Base-by-base conservation (phyloP, 1,284 basidiomycete genomes). In the Takashimella koratensis region DNA sequence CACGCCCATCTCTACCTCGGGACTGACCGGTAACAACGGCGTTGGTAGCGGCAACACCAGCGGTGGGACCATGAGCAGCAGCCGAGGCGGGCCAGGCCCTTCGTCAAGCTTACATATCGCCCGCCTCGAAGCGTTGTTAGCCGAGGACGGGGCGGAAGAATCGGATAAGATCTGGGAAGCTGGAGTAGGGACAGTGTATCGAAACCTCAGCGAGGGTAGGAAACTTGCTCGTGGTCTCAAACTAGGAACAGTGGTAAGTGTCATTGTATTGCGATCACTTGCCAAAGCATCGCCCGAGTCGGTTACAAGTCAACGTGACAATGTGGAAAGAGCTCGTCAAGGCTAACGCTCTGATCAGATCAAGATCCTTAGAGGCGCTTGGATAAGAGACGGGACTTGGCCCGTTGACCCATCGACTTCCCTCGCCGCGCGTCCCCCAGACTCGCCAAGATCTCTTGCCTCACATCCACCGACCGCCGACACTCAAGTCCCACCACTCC, bases 341-440 rank as follows among this genome's bases (percentile, higher is more conserved):
- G n/a, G n/a, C n/a, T n/a, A n/a, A n/a, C n/a, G n/a, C n/a, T n/a
- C n/a, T n/a, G n/a, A n/a, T n/a, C 43, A 74, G 74, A 71, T 76
- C 55, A 70, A 71, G 42, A 66, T 73, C 30, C 60, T 75, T 6
- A 60, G 60, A 41, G 65, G 69, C 3, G 64, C 68, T 8, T 76
- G 75, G 75, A 62, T 74, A 10, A 51, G 62, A 47, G 74, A 76
- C 48, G 75, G 75, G 13, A 70, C 71, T 3, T 76, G 75, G 75
- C 73, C 76, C 2, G 52, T 59, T 8, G 70, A 73, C 47, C 62
- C 68, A 2, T 26, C 24, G 11, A 66, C 65, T 2, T 26, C 47
- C 12, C 57, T 56, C n/a, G 49, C 60, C 20, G 58, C 65, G 10
- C 48, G 49, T 48, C 63, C 70, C 10, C 65, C 68, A 11, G 59